Base-by-base conservation (phyloP, 192 early-diverging fungal species). In the Backusella luteola region DNA sequence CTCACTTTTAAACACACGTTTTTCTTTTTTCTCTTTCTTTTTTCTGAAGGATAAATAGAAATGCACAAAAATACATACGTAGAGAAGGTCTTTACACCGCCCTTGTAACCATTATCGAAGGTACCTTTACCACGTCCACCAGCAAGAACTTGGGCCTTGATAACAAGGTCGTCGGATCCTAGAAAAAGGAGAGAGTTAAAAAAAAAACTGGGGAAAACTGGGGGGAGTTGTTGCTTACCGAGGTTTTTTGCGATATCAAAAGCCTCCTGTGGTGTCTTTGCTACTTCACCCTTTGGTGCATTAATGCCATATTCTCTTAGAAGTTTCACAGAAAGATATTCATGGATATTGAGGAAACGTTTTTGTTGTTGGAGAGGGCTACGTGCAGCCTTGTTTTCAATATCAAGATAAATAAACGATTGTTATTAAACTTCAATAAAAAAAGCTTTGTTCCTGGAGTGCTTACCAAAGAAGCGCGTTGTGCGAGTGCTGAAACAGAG, bases 51-150 rank as follows among this genome's bases (percentile, higher is more conserved):
- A 49, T 19, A 49, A 52, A 32, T 32, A 32, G 32, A 32, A 15
- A 53, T 6, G 19, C 7, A 53, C 15, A 46, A 75, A 75, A 1
- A 77, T 3, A 85, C 93, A 84, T 91, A 96, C 94, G 93, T 94
- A 89, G 91, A 96, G 71, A 95, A 91, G 75, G 94, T 87, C 81
- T 93, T 93, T 49, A 99, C 98, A 86, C 98, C 98, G 67, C 98
- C 98, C 87, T 98, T 94, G 72, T 96, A 88, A 32, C 98, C 97
- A 75, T 91, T 95, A 81, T 96, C 95, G 84, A 98, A 99, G 77
- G 88, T 88, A 79, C 98, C 98, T 88, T 99, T 99, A 67, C 98
- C 98, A 87, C 98, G 96, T 63, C 98, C 98, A 78, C 98, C 98
- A 73, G 98, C 98, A 71, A 99, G 87, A 38, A 99, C 98, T 87